Evolutionary conservation across 208 protist genomes (phyloP), one percentile per base, ranked within the genome.

Genomic region (Acanthamoeba triangularis): DNA sequence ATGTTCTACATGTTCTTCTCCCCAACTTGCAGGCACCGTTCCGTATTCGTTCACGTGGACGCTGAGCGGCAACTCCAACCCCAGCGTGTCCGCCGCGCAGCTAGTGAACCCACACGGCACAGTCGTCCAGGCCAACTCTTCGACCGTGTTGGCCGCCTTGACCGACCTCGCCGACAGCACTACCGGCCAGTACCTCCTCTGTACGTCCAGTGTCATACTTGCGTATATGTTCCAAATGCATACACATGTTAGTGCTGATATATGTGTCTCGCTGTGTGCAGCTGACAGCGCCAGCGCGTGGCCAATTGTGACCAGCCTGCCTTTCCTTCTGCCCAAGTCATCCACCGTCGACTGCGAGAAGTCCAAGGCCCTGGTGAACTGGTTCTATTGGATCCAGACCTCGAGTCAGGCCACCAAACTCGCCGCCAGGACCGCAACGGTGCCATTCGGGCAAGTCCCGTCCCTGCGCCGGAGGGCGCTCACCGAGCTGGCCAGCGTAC

Each of bases 351-450:
- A 93, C 41, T 93, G 88, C 63, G 88, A n/a, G 20, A 93, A 93
- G 63, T 30, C 44, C 41, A 49, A 78, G 33, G 88, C 88, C 63
- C 54, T 93, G 5, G 54, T 93, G 30, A 59, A 93, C 33, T 93
- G 88, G 88, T 23, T 93, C 20, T 69, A 69, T 61, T 93, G 88
- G 88, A 93, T 41, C 33, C 88, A 93, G 25, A 93, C 88, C 18
- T 3, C 5, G 2, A 18, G 54, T 33, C 82, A 69, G 49, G 82
- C 82, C 33, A 47, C 28, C 33, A 6, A 90, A 33, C 82, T 90
- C 6, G 82, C 82, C 33, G 44, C 7, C 49, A 52, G 49, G 49
- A 52, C 49, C 11, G 49, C 49, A 11, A 52, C 49, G 49, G 49
- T 52, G 49, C 49, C 49, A 52, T 52, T 52, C 49, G 49, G 49